Evolutionary conservation across 495 filamentous ascomycete species (phyloP), one percentile per base, ranked within the genome.

Genomic region (Podospora comata): DNA sequence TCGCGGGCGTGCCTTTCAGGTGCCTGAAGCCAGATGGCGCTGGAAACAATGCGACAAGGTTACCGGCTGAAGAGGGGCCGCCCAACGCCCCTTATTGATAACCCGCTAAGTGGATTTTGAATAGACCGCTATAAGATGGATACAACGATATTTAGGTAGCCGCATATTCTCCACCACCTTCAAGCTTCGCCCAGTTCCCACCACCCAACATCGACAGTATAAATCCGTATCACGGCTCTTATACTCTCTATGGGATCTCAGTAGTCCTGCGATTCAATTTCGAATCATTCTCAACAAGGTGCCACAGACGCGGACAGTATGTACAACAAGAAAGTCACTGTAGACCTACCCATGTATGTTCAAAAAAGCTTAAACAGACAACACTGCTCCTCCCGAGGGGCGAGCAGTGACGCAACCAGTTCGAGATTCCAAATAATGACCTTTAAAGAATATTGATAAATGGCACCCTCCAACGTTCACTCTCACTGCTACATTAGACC

Each of bases 341-440:
- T 2, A 48, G 9, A 48, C 39, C 39, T 48, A 48, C 39, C 39
- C 39, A 48, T 48, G 39, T 48, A 32, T 48, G 39, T 48, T 48
- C 39, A 48, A 48, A 48, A 16, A 48, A 48, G 39, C 39, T 48
- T 48, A 48, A 48, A 48, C 39, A 48, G 39, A 48, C 39, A 48
- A 48, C 39, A 48, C 39, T 32, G 30, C 30, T 32, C 39, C 39
- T 13, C 9, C 34, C 5, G 39, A 34, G n/a, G 27, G 44, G 16
- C 58, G 53, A 65, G 61, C 60, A 56, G 66, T 67, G 66, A 67
- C 66, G 66, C 60, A 57, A 67, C 39, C 66, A 30, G 56, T 48
- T 48, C 39, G 3, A 48, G 20, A 55, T 66, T 66, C 64, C 64
- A 66, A 65, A 65, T n/a, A 19, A 54, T 23, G 27, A 11, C 39